Evolutionary conservation across 495 filamentous ascomycete genomes (phyloP), one percentile per base, ranked within the genome.

Genomic region (Lasiosphaeria hispida): DNA sequence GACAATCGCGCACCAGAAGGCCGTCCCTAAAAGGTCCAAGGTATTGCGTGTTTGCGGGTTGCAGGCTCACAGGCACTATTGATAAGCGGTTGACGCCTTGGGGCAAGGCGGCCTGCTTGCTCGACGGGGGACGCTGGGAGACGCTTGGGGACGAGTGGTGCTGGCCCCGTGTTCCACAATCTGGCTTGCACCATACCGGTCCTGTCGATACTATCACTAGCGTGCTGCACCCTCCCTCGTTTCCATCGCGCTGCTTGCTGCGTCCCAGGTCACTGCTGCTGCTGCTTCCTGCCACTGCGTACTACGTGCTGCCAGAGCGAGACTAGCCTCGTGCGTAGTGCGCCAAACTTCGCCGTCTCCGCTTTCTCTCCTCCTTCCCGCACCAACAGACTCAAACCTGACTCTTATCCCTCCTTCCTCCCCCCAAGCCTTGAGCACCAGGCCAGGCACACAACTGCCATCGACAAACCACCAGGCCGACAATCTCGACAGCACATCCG

Each of bases 141-240:
- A 30, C 23, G 23, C 23, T 23, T 56, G 34, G 14, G 17, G 19
- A 35, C 10, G 15, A 11, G 18, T 5, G 42, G 4, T 45, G 15
- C 30, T 53, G 23, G 48, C 37, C 48, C 52, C 63, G 55, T 60
- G 62, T 63, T 68, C 60, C 64, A 56, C 63, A 64, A 57, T 57
- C 5, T 58, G 59, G 57, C 55, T 49, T 56, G 50, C 44, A 57
- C 65, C 62, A 48, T 69, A 51, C 67, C 67, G 38, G 53, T 60
- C 60, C 55, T 64, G 68, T 64, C 66, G 55, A 65, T 50, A 62
- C 58, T 62, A 65, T 60, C 52, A 61, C 65, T 72, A 70, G 67
- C 65, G 67, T 56, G 63, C 64, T 70, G 69, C 69, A 70, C 55
- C 55, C 62, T 63, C 65, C 58, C 67, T 66, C 67, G 67, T 66